Base-by-base conservation (phyloP, 441 rosid genomes). In the Erodium chrysanthum region DNA sequence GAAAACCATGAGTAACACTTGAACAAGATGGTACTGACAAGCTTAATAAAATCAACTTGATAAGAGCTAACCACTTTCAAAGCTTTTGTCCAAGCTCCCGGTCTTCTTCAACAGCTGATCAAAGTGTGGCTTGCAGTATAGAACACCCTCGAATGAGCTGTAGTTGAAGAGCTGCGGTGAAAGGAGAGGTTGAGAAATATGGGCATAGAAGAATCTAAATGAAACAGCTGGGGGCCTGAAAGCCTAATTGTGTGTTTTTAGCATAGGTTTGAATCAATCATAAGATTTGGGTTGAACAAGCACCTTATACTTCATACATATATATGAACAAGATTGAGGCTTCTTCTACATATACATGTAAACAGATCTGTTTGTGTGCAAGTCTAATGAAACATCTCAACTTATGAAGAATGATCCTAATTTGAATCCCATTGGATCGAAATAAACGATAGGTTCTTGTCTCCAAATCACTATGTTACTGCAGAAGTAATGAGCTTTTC, bases 91-190 rank as follows among this genome's bases (percentile, higher is more conserved):
- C 76, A 88, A 77, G 82, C 94, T 84, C 64, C 94, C 94, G 7
- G 91, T 88, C 88, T 67, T 84, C 82, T 84, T 88, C 65, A 88
- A 82, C 15, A 88, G 78, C 70, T 88, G 94, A 77, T 86, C 89
- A 66, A 85, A 86, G 83, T 88, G 94, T 56, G 94, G 94, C 82
- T 86, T 88, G 83, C 94, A 88, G 66, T 84, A 88, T 67, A 86
- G 77, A 69, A 88, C 91, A 1, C 94, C 94, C 73, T 88, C 91
- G 66, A 84, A 88, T 68, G 91, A 88, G 78, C 79, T 77, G 66
- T 80, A 88, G 70, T 86, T 86, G 63, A 81, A 73, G 79, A 88
- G 68, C 91, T 88, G 88, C 77, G 78, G 14, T 54, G 48, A 52
- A 21, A 68, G 29, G 68, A 63, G 35, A 64, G 66, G 27, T 35